Base-by-base conservation (phyloP, 352 stramenopile genomes). In the Pythium scleroteichum region DNA sequence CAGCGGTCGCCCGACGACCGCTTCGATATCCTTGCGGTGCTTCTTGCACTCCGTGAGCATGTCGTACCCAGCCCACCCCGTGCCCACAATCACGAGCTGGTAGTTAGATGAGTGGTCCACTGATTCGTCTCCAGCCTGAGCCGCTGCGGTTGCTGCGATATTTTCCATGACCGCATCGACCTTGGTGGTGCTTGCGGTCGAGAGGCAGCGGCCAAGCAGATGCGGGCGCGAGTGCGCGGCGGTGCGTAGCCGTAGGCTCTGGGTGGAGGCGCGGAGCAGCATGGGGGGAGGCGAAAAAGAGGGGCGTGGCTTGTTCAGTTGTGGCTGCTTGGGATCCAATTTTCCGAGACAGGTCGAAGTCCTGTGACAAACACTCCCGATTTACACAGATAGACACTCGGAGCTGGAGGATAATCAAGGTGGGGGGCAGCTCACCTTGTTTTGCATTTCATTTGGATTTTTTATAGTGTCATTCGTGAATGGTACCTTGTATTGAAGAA, bases 41-140 rank as follows among this genome's bases (percentile, higher is more conserved):
- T 90, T 90, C 64, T 84, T 84, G 76, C 81, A 88, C 50, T 91
- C 72, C 16, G 68, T 81, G 59, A 89, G 85, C 63, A 93, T 73
- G 52, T 89, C 66, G 64, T 93, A 93, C 23, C 84, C 84, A 5
- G 84, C 84, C 84, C 84, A 93, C 22, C 84, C 84, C 2, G 84
- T 89, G 64, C 84, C 84, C 4, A 93, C 73, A 55, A 91, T 88
- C 51, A 89, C 75, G 42, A 91, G 68, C 65, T 90, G 75, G 66
- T 87, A 90, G 65, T 90, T 87, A 45, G 48, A 58, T 33, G 65
- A 68, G 55, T 72, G 65, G 50, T 72, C 65, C 0, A 20, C 19
- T 26, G 50, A 22, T 6, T 66, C 59, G 24, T n/a, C 32, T 16
- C 49, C 41, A 1, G 2, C 33, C 17, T 38, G 16, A 0, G 42